Evolutionary conservation across 2,329 filamentous ascomycete species (phyloP), one percentile per base, ranked within the genome.

Genomic region (Dryadomyces sulphureus): DNA sequence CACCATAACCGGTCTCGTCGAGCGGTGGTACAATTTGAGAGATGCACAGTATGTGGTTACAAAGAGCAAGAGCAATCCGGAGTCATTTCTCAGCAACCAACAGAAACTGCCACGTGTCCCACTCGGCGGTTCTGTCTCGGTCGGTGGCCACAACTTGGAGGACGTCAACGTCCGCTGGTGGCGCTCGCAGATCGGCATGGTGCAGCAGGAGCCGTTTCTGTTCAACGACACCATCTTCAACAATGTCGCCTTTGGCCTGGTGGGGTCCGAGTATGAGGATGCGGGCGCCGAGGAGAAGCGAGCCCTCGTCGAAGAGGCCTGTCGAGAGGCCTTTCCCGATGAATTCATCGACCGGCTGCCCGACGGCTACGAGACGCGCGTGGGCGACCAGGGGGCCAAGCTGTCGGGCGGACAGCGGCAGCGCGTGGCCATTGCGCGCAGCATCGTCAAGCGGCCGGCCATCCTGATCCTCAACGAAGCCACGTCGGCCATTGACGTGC

Each of bases 381-480:
- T 54, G 16, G 59, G 58, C 2, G 53, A 54, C n/a, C 48, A 50
- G 39, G 19, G 51, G 52, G 36, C 64, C 59, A 49, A 81, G 48
- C 64, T 88, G 1, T 84, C 79, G 1, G 83, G 83, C 21, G 83
- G 83, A 1, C 81, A 88, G 57, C 67, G 81, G 7, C 82, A 87
- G 58, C 75, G 80, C 20, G 72, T 85, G 30, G 80, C 81, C 8
- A 87, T 88, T 50, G 83, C 82, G 0, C 69, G 83, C 7, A 79
- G 79, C 11, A 77, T 87, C 24, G 69, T 87, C 45, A 75, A 79
- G 40, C 65, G 77, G 43, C 82, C 82, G 0, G 64, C 67, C 0
- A 74, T 88, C 2, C 62, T 88, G 3, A 72, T 88, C 6, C 65
- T 88, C 0, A 83, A 88, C 54, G 83, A 88, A 60, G 83, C 83